Percentiles rank a stretch among this genome's conserved stretches.
These are phyloP conservation scores for Ustilago shanxiensis DNA, from an alignment of 1,284 basidiomycete genomes.

Conservation along the genomic window DNA sequence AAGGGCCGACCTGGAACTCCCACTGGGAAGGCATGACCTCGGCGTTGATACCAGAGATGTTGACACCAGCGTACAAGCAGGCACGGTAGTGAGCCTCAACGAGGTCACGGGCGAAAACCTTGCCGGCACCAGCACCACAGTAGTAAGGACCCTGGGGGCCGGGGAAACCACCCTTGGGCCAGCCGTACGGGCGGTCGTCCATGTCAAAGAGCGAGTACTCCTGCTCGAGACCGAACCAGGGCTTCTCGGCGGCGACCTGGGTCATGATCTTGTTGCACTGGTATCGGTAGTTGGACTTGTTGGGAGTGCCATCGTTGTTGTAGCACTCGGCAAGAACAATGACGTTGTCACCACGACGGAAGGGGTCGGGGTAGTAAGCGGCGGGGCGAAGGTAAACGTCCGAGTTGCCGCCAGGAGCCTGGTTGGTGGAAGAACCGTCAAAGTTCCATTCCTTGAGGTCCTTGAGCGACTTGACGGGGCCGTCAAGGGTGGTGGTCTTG, in stretches of 20 bases:
- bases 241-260: slow-evolving; percentile 71
- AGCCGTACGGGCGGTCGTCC: slow-evolving; percentile 91
- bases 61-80: slow-evolving; percentile 95
- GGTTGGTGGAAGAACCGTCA: slow-evolving; percentile 80
- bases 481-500: slow-evolving; percentile 77
- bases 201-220: slow-evolving; percentile 98
- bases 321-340: slow-evolving; percentile 83
- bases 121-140: slow-evolving; percentile 99
- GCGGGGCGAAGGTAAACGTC: slow-evolving; percentile 98
- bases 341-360: slow-evolving; percentile 87
- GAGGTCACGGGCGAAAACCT: slow-evolving; percentile 97
- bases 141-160: slow-evolving; percentile 99
- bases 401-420: slow-evolving; percentile 84
- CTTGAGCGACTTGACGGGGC: slow-evolving; percentile 77
- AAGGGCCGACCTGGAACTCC: slow-evolving; percentile 99
- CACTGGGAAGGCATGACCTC: slow-evolving; percentile 99
- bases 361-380: slow-evolving; percentile 98
- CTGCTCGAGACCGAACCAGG: slow-evolving; percentile 99
- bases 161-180: slow-evolving; percentile 93
- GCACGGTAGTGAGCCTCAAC: slow-evolving; percentile 98
- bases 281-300: slow-evolving; percentile 87
- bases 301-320: slow-evolving; percentile 99
- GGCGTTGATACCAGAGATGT: slow-evolving; percentile 99
- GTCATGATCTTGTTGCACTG: slow-evolving; percentile 66
- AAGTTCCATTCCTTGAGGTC: slow-evolving; percentile 98